Evolutionary conservation across 352 stramenopile species (phyloP).

Genomic region (Phytophthora sp.): DNA sequence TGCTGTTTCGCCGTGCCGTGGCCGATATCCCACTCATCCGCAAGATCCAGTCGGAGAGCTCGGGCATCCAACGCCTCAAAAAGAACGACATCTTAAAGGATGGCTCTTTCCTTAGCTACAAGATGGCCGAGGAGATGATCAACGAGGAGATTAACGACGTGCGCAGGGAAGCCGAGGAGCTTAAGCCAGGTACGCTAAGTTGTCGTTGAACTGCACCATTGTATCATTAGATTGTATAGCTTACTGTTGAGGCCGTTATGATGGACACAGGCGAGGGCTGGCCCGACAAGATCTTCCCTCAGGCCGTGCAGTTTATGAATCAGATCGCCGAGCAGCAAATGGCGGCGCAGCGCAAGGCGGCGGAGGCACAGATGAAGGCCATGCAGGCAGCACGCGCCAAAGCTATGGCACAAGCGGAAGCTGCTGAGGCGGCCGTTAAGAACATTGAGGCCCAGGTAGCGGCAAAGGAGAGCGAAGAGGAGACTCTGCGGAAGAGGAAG

Average conservation of each 20-base stretch:
- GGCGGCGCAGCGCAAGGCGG: conserved; percentile 74
- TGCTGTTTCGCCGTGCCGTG: conserved; percentile 84
- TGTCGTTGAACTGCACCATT: no score
- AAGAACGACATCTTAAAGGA: conserved; percentile 91
- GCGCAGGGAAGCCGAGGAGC: conserved; percentile 75
- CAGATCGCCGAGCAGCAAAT: conserved; percentile 89
- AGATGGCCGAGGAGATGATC: conserved; percentile 87
- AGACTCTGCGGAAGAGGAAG: conserved; percentile 73
- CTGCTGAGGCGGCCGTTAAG: conserved; percentile 42
- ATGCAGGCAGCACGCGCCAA: conserved; percentile 62
- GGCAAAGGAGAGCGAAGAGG: conserved; percentile 38
- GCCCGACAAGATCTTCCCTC: conserved; percentile 88
- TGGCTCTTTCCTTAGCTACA: conserved; percentile 88
- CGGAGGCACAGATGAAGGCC: conserved; percentile 73
- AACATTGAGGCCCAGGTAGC: conserved; percentile 50
- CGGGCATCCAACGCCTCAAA: conserved; percentile 85
- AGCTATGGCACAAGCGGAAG: conserved; percentile 52
- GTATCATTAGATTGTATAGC: no score
- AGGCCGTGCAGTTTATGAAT: conserved; percentile 91
- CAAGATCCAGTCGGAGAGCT: conserved; percentile 88
- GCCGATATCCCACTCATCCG: conserved; percentile 86
- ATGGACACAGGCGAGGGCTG: conserved; percentile 70
- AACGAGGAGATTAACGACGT: conserved; percentile 90
- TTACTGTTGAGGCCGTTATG: conserved; percentile 6
- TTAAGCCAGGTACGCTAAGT: conserved; percentile 84